Base-by-base conservation (phyloP, 2,329 filamentous ascomycete genomes). In the Akanthomyces muscarius region DNA sequence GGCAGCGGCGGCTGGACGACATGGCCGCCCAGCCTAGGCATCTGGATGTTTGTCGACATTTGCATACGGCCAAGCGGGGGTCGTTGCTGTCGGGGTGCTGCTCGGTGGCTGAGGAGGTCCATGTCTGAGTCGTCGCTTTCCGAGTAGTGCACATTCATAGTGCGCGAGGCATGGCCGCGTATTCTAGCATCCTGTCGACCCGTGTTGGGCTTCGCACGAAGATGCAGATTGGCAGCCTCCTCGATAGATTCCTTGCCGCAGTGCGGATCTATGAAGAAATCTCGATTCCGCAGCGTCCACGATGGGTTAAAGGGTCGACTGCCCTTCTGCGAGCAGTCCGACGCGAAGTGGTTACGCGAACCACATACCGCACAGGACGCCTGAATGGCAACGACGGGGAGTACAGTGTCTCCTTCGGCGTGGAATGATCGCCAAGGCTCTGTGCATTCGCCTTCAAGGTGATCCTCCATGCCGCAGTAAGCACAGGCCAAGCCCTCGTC, bases 391-490 rank as follows among this genome's bases (percentile, higher is more conserved):
- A 74, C 74, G 45, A 87, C 83, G 64, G 78, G 84, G 63, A 75
- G 77, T 55, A 79, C 74, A 16, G 73, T 72, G 18, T 74, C 69
- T 11, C 74, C 68, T 16, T 75, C 72, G 2, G 77, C 78, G 14
- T 75, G 71, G 70, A 82, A 88, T 21, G 80, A 85, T 63, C 82
- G 78, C 86, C 86, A 91, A 28, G 88, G 75, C 54, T 80, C 76
- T 60, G 83, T 80, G 71, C 89, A 91, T 2, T 81, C 74, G 14
- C 77, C 71, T 69, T 91, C 89, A 10, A 80, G 67, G 68, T 92
- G 89, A 10, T 81, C 77, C 3, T 69, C 66, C 7, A 80, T 80
- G 45, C 76, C 76, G 72, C 89, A 92, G 41, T 86, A 76, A 13
- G 84, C 83, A 71, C 89, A 92, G 3, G 81, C 80, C 53, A 82